Base-by-base conservation (phyloP, 108 stramenopile species). In the Seminavis robusta region DNA sequence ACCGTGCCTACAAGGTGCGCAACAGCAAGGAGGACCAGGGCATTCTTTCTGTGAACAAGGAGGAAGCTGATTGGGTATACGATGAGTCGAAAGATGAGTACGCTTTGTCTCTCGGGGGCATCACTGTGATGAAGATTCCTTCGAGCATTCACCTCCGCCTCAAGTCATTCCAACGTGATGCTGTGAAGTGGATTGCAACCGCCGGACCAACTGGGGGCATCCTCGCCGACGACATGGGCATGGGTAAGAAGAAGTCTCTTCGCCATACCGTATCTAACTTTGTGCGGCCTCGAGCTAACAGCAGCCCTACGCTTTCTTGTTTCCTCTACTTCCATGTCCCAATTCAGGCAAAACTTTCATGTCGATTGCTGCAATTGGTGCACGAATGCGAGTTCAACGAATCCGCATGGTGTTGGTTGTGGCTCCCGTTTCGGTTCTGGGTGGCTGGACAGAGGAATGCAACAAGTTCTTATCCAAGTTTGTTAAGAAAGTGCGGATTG, bases 181-280 rank as follows among this genome's bases (percentile, higher is more conserved):
- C 92, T 15, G 77, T 98, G n/a, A 74, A 81, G 17, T 99, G 96
- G 96, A 83, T 98, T 76, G 96, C 82, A 38, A 73, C 76, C 24
- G 63, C 96, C 20, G 54, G 74, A 28, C 60, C 71, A 5, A 83
- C 88, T 42, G 99, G 99, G 17, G 99, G 99, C 31, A 36, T 52
- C 19, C 47, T 67, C 21, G 66, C 33, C 13, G 66, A 67, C 0
- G 66, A 63, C 40, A 70, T 70, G 69, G 63, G 60, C 16, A 55
- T 55, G 60, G 4, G 1, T 3, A 26, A 1, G 36, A 11, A 11
- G 47, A 36, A 26, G 36, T 52, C 15, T 9, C 11, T 26, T 31
- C 28, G 51, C 25, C 24, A 2, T 4, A 5, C 45, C 8, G 15
- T 11, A 8, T 47, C 34, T 36, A 13, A 10, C 13, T 36, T 13